Evolutionary conservation across 306 rosid genomes (phyloP), one percentile per base, ranked within the genome.

Genomic region (Cyamopsis tetragonoloba): DNA sequence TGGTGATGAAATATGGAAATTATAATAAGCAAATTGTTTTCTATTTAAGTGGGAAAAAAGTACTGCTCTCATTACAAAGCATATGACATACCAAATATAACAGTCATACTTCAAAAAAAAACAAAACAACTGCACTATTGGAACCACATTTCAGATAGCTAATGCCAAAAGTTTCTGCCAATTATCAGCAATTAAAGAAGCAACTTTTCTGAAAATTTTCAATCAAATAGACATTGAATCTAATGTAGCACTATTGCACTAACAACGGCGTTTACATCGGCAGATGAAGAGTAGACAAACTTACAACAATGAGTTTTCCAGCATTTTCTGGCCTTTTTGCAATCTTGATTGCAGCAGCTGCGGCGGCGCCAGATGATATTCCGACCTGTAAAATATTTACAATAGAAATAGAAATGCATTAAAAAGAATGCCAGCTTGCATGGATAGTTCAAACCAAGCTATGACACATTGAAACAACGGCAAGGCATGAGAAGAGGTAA

Each of bases 331-430:
- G 96, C 77, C 86, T 79, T 76, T 74, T 83, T 20, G 96, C 98
- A 53, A 93, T 48, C 87, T 80, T 79, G 56, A 93, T 83, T 48
- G 96, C 97, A 6, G 96, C 98, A 0, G 97, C 97, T 0, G 98
- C 89, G 0, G 98, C 98, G 5, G 88, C 98, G 74, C 98, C 98
- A 0, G 98, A 93, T 78, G 98, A 93, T 80, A 93, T 93, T 61
- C 98, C 98, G 5, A 84, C 97, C 98, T 93, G 78, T 62, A 77
- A 53, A 34, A 76, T 27, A 65, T 69, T 59, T 19, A 65, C 39
- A 4, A 23, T 65, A 47, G 39, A 48, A 62, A 43, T 42, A 71
- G 20, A 66, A 18, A 14, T 53, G 46, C 62, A 22, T 50, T 48
- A 18, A 48, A 38, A 38, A 39, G 6, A 18, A 12, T 1, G 17